Base-by-base conservation (phyloP, 208 protist species). In the Plasmodiophora brassicae region DNA sequence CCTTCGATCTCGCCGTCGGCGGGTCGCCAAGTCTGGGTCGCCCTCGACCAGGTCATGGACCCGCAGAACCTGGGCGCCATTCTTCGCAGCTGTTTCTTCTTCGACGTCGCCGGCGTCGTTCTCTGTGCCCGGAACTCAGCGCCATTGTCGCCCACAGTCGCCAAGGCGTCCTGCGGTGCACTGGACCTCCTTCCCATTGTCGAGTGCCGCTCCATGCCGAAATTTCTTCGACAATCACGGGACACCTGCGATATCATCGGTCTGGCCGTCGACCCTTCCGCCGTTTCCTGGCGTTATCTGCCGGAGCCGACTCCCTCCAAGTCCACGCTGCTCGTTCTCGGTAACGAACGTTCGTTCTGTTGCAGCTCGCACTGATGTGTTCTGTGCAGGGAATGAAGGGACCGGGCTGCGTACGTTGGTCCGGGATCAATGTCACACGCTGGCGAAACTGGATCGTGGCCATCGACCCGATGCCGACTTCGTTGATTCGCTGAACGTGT, bases 401-500 rank as follows among this genome's bases (percentile, higher is more conserved):
- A 78, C 65, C 41, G 65, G 65, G 20, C 41, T 78, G 41, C 32
- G 65, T 44, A n/a, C 65, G 5, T 78, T 78, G 65, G 65, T 78
- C n/a, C 32, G 41, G 41, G 65, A 78, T 32, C 5, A 78, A 38
- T 78, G 65, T 38, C 14, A 5, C n/a, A 8, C 41, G 65, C 65
- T 78, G 65, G 65, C 65, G n/a, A 78, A 36, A 32, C 65, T 78
- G 20, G 14, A 5, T 5, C 5, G n/a, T 5, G n/a, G n/a, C n/a
- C n/a, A 5, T 5, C n/a, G 32, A 78, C 32, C 5, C 20, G 65
- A n/a, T 5, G 5, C 65, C 14, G n/a, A 36, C 65, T 44, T 38
- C 41, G n/a, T 78, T 78, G 65, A 78, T 78, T 78, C 65, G 41
- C n/a, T 78, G n/a, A 78, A 78, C n/a, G 65, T 78, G 41, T 5